Percentiles rank a stretch among this genome's conserved stretches.
Evolutionary conservation across 2,329 filamentous ascomycete species (phyloP).

Genomic region (Fusarium chaquense): DNA sequence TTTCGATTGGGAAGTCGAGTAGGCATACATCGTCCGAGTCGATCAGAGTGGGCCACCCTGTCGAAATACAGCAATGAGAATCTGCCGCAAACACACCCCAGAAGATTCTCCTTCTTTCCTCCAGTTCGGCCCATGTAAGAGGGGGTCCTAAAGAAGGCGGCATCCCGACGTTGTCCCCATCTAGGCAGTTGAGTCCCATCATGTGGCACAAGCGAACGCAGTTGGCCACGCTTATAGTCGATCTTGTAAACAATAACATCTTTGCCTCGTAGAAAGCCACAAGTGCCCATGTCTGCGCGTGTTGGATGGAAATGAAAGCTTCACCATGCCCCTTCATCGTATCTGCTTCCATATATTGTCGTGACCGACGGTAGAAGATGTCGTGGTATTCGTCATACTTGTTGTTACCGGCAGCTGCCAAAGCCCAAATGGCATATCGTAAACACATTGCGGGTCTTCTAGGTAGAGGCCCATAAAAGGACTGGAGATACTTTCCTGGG

Average conservation of each 20-base stretch:
- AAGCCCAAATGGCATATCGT: slow-evolving; percentile 89
- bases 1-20: not conserved
- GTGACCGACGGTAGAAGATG: slow-evolving; percentile 82
- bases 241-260: slow-evolving; percentile 84
- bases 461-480: slow-evolving; percentile 77
- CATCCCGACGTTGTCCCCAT: slow-evolving; percentile 72
- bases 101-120: slow-evolving; percentile 84
- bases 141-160: slow-evolving; percentile 80
- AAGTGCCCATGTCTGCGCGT: slow-evolving; percentile 84
- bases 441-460: slow-evolving; percentile 85
- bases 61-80: slow-evolving; percentile 87
- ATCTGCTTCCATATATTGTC: slow-evolving; percentile 85
- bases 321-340: slow-evolving; percentile 91
- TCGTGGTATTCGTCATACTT: slow-evolving; percentile 80
- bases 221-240: slow-evolving; percentile 83
- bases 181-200: slow-evolving; percentile 85
- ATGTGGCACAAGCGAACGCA: slow-evolving; percentile 80
- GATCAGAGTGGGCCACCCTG: slow-evolving; percentile 88
- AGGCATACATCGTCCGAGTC: slow-evolving; percentile 74
- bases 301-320: slow-evolving; percentile 79
- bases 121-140: slow-evolving; percentile 80
- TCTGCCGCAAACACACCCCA: slow-evolving; percentile 89
- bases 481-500: slow-evolving; percentile 77
- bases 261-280: slow-evolving; percentile 85
- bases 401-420: slow-evolving; percentile 76